Evolutionary conservation across 2,329 filamentous ascomycete genomes (phyloP).

Genomic region (Reticulascus tulasneorum): DNA sequence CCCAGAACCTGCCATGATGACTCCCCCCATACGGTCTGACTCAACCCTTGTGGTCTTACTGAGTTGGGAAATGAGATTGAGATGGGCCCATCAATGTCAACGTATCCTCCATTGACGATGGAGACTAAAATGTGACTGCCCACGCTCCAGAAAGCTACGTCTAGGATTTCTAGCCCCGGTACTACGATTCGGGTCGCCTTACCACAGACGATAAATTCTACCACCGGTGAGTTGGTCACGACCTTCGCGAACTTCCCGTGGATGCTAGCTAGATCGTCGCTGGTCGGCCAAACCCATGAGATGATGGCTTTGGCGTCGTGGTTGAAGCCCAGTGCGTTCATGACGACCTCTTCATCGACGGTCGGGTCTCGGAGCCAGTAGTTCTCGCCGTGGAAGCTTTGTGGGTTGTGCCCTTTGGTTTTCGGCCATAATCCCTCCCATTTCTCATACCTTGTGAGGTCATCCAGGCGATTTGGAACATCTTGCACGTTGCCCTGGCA

Average conservation of each 20-base stretch:
- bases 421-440: constrained; percentile 40
- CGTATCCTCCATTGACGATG: too few species aligned
- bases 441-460: constrained; percentile 25
- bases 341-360: constrained; percentile 36
- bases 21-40: too few species aligned
- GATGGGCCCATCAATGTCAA: too few species aligned
- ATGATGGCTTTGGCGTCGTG: constrained; percentile 40
- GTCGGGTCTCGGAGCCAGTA: constrained; percentile 46
- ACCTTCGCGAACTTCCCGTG: constrained; percentile 35
- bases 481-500: constrained; percentile 52
- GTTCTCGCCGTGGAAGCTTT: constrained; percentile 43
- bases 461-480: constrained; percentile 38
- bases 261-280: constrained; percentile 28
- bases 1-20: too few species aligned
- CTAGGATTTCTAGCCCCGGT: constrained; percentile 2
- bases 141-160: too few species aligned
- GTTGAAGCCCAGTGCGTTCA: constrained; percentile 41
- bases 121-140: too few species aligned
- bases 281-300: constrained; percentile 42
- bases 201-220: constrained; percentile 34
- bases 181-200: too few species aligned
- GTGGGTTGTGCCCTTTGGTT: constrained; percentile 40
- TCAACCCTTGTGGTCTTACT: too few species aligned
- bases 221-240: constrained; percentile 30
- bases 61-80: too few species aligned